Evolutionary conservation across 306 rosid genomes (phyloP), one percentile per base, ranked within the genome.

Genomic region (Pachyrhizus erosus): DNA sequence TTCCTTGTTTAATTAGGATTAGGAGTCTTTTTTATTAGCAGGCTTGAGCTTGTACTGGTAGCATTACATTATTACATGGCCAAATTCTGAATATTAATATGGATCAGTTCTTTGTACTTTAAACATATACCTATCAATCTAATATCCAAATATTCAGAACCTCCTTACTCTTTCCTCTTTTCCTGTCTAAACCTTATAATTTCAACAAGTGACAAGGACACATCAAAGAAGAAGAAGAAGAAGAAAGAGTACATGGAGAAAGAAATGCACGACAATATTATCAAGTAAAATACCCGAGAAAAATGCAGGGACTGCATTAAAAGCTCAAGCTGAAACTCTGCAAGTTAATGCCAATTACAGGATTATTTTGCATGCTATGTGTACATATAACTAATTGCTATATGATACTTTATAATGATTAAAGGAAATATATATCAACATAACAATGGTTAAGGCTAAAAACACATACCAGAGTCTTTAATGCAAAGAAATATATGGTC

Each of bases 321-420:
- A 87, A 96, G 95, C 84, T 96, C 99, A 62, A 96, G 98, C 88
- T 89, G 92, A 87, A 93, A 96, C 39, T 92, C 99, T 96, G 96
- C 94, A 92, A 74, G 85, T 70, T 61, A 79, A 84, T 80, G 84
- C 70, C 81, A 74, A 54, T 73, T 11, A 66, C 83, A 68, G 55
- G 48, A 81, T 84, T 78, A 78, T 80, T 75, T 84, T 85, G 62
- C 75, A 43, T 37, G 62, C 31, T 26, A 52, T 9, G 21, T 5
- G 33, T 76, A 43, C 27, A 43, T n/a, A 70, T 71, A 24, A 70
- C 52, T 74, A 43, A 34, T 55, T 68, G 34, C 26, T 26, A 37
- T 70, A 69, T 4, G 12, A 75, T 40, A 70, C 62, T 80, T 24
- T 13, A 49, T 61, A 48, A 57, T 58, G 7, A 62, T 48, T 73